Percentiles rank a stretch among this genome's conserved stretches.
Conservation (phyloP, 495 filamentous ascomycete species). For the Penicillium bovifimosum region DNA sequence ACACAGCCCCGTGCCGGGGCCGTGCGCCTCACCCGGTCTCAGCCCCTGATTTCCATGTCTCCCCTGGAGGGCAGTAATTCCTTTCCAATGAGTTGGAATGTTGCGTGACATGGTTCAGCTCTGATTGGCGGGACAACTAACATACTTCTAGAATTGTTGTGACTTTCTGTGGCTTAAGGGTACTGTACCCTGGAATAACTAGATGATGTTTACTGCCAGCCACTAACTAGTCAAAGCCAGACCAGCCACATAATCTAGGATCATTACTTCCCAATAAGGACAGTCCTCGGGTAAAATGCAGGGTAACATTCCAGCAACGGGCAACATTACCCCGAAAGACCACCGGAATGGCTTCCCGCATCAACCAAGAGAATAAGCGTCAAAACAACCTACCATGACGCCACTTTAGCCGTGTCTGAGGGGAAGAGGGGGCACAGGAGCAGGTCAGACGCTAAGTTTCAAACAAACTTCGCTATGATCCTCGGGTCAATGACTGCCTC, state of each 20-base stretch:
- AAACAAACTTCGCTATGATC: neutral
- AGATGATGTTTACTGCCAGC: no score
- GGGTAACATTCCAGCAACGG: neutral
- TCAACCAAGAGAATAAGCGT: neutral
- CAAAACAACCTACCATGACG: slow-evolving; percentile 1
- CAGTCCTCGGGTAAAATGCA: no score
- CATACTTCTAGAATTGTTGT: no score
- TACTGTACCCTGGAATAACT: no score
- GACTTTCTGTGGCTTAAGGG: no score
- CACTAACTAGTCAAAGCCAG: no score
- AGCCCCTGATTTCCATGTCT: neutral
- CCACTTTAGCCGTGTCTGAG: neutral
- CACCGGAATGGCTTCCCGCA: slow-evolving; percentile 1
- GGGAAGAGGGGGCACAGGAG: neutral
- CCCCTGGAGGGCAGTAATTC: neutral
- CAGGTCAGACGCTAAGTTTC: neutral
- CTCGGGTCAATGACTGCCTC: neutral
- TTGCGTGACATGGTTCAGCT: neutral
- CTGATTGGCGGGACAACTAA: neutral
- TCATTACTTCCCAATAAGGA: no score
- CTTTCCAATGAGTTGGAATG: neutral
- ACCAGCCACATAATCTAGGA: no score
- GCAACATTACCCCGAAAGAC: neutral
- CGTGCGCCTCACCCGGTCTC: neutral
- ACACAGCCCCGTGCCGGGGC: no score